Evolutionary conservation across 2,329 filamentous ascomycete genomes (phyloP), one percentile per base, ranked within the genome.

Genomic region (Akanthomyces dipterigenus): DNA sequence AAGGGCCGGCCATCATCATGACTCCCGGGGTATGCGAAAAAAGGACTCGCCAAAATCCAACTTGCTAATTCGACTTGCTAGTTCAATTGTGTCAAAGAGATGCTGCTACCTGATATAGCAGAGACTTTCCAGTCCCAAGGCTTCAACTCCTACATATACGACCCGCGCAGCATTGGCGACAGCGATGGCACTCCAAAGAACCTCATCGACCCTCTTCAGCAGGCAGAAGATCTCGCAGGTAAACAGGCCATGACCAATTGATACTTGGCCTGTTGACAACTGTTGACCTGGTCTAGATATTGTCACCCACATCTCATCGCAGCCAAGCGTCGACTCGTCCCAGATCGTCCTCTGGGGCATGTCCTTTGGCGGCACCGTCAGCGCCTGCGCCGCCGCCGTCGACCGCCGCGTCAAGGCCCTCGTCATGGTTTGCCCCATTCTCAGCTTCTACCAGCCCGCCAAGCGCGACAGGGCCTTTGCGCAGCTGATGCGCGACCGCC

Each of bases 241-340:
- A 40, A 11, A 14, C 5, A 14, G 22, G 9, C 6, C 24, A 2
- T 38, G 28, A 7, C 14, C 28, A 50, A 50, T 16, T 14, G 2
- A 11, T 38, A n/a, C 3, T 18, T 16, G 3, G 1, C 1, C 9
- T 16, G 20, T 11, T 55, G 22, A 55, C 31, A 20, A 4, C 1
- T 20, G n/a, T n/a, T n/a, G n/a, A n/a, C n/a, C n/a, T n/a, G n/a
- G n/a, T 7, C 5, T 8, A 55, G 53, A 55, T 6, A 55, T 55
- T 16, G 76, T 83, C 62, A 79, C 80, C 4, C 76, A 72, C 26
- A 73, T 82, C 61, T 78, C 78, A 69, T 69, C 77, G 7, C 63
- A 75, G 14, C 74, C 73, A 1, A 73, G 77, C 53, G 71, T 78
- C 2, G 69, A 72, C 43, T 55, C 67, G 0, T 45, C 63, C 1